phyloP scores from a whole-genome alignment of 768 basidiomycete genomes.

The Amanita rubescens region DNA sequence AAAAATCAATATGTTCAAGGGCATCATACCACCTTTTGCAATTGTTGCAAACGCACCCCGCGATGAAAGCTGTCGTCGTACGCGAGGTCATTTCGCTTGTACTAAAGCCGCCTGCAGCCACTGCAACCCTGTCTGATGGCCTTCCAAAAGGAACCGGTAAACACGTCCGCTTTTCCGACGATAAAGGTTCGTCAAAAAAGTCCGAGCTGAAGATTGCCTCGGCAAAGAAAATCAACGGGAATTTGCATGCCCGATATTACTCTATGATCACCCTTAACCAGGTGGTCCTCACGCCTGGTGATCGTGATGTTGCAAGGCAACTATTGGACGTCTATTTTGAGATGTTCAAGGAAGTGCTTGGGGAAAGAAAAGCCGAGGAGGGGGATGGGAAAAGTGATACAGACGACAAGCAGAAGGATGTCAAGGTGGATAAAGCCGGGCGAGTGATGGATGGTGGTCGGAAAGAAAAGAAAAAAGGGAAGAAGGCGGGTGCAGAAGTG shows the following conservation, averaged over 20 bases:
- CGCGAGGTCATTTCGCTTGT: slow-evolving; percentile 80
- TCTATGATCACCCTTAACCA: slow-evolving; percentile 93
- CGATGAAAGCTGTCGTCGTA: slow-evolving; percentile 87
- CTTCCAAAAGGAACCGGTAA: slow-evolving; percentile 27
- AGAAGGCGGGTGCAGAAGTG: slow-evolving; percentile 32
- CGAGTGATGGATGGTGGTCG: slow-evolving; percentile 24
- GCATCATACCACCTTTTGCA: slow-evolving; percentile 87
- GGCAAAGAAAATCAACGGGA: slow-evolving; percentile 32
- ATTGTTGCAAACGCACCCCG: slow-evolving; percentile 83
- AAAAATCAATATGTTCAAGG: slow-evolving; percentile 81
- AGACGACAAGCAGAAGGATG: slow-evolving; percentile 23
- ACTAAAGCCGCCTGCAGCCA: slow-evolving; percentile 48
- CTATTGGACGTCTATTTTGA: slow-evolving; percentile 92
- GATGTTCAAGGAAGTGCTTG: slow-evolving; percentile 84
- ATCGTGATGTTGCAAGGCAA: slow-evolving; percentile 66
- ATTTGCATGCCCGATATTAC: slow-evolving; percentile 83
- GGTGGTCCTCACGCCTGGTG: slow-evolving; percentile 62
- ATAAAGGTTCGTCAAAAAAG: slow-evolving; percentile 28
- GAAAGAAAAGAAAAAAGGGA: slow-evolving; percentile 28
- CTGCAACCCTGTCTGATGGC: slow-evolving; percentile 25
- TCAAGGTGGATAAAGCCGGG: slow-evolving; percentile 26
- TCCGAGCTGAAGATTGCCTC: too few species aligned
- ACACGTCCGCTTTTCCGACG: slow-evolving; percentile 45
- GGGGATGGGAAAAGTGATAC: slow-evolving; percentile 27
- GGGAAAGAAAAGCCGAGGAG: slow-evolving; percentile 37